Base-by-base conservation (phyloP, 257 asterid genomes). In the Nicotiana noctiflora region DNA sequence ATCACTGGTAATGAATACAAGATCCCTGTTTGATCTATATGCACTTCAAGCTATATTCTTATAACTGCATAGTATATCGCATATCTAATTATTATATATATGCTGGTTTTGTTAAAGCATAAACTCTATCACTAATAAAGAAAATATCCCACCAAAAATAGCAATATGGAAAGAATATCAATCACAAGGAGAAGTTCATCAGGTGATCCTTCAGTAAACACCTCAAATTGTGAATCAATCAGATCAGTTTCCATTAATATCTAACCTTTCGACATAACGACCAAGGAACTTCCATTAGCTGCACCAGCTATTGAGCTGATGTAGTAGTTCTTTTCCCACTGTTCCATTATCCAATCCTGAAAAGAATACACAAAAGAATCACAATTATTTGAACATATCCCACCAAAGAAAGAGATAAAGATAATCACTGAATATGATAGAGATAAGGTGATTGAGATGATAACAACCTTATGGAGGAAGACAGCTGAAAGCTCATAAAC, bases 341-440 rank as follows among this genome's bases (percentile, higher is more conserved):
- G 97, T 88, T 95, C 99, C 99, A 95, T 93, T 84, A 95, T 95
- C 99, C 99, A 93, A 82, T 95, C 99, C 99, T 95, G 89, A 77
- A 12, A 67, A 80, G 37, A 82, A 75, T 13, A 15, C 11, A 76
- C 12, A 64, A 64, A 19, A 46, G 11, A 49, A n/a, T 64, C 23
- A 13, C 52, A 53, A 17, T 49, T 53, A 40, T 29, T 63, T 70
- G 27, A 37, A 34, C 14, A 49, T 55, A 17, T 19, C 29, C 44
- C 32, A 57, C 10, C 11, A 64, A 63, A 79, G 76, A 40, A 19
- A n/a, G 77, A 63, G 46, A 49, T 40, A 8, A 51, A 46, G 61
- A 72, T 72, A 23, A 23, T 23, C 37, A 46, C 21, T 44, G 77
- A 46, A 21, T 46, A 46, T 72, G 77, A 21, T 21, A 44, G 60